Conservation (phyloP, 2,329 filamentous ascomycete genomes). For the Talaromyces rugulosus region DNA sequence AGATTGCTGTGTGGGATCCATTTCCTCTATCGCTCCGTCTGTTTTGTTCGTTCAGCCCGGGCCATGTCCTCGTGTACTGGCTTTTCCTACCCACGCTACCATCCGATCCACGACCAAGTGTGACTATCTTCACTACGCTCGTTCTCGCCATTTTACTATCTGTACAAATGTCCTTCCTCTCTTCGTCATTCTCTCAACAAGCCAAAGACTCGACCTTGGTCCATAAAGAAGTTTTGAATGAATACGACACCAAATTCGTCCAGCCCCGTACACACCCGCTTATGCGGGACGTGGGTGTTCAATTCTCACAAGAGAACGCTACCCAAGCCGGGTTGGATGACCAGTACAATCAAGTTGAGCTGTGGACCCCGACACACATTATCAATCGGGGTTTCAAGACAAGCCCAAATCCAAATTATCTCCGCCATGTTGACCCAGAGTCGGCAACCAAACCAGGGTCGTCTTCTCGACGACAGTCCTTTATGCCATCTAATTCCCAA, state of each 20-base stretch:
- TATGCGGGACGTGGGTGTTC: slow-evolving; percentile 73
- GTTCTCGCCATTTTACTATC: slow-evolving; percentile 71
- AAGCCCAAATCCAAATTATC: slow-evolving; percentile 78
- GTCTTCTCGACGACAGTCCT: slow-evolving; percentile 16
- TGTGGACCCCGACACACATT: slow-evolving; percentile 58
- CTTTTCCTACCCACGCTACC: slow-evolving; percentile 75
- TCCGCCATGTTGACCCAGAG: slow-evolving; percentile 68
- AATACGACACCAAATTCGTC: slow-evolving; percentile 95
- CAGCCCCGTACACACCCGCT: slow-evolving; percentile 81
- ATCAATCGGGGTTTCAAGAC: slow-evolving; percentile 74
- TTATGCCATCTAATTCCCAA: slow-evolving; percentile 16
- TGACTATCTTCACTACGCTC: slow-evolving; percentile 81
- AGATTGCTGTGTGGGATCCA: slow-evolving; percentile 90
- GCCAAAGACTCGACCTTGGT: slow-evolving; percentile 79
- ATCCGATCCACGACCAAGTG: slow-evolving; percentile 74
- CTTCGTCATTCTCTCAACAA: slow-evolving; percentile 74
- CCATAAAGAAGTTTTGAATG: slow-evolving; percentile 85
- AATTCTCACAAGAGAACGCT: slow-evolving; percentile 54
- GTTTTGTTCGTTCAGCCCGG: slow-evolving; percentile 88
- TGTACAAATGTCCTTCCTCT: slow-evolving; percentile 68
- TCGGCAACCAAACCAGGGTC: slow-evolving; percentile 33
- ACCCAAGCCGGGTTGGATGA: slow-evolving; percentile 37
- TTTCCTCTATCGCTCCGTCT: slow-evolving; percentile 75
- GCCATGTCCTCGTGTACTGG: slow-evolving; percentile 87
- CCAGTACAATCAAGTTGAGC: slow-evolving; percentile 53